Percentiles rank a stretch among this genome's conserved stretches.
phyloP scores from a whole-genome alignment of 202 grass and related monocot genomes.

The Saccharum hybrid region DNA sequence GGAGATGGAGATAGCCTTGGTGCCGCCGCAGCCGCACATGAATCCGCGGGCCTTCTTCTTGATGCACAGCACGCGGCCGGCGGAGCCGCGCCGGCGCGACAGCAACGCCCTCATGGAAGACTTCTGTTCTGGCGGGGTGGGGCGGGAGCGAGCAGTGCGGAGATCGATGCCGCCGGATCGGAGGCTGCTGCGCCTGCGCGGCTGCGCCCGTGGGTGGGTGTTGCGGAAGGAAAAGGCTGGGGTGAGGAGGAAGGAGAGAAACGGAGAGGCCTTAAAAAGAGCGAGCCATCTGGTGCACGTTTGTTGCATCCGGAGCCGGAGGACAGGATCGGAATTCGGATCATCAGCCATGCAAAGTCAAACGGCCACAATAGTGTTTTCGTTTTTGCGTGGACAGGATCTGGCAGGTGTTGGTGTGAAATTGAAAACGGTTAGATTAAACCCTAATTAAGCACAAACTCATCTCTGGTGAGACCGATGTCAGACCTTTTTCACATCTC shows the following conservation, averaged over 20 bases:
- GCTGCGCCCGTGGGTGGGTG: not conserved
- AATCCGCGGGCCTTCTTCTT: conserved; percentile 53
- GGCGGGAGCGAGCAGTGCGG: not conserved
- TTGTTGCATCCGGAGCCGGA: not conserved
- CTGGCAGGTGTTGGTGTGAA: not conserved
- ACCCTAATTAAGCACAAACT: not conserved
- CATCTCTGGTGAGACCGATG: not conserved
- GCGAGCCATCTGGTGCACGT: not conserved
- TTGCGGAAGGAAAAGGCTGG: not conserved
- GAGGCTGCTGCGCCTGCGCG: too few species aligned
- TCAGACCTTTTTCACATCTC: not conserved
- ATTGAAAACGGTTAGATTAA: conserved; percentile 19
- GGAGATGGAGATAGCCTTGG: conserved; percentile 70
- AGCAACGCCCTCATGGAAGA: conserved; percentile 29
- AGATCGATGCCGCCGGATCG: not conserved
- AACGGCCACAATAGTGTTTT: conserved; percentile 30
- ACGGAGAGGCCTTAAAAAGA: conserved; percentile 38
- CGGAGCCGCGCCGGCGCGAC: conserved; percentile 22
- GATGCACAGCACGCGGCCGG: conserved; percentile 25
- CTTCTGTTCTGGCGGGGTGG: not conserved
- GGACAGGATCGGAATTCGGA: not conserved
- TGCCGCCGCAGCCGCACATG: conserved; percentile 76
- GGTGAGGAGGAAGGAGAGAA: not conserved
- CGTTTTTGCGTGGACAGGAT: conserved; percentile 12
- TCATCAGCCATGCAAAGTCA: conserved; percentile 46